phyloP scores from a whole-genome alignment of 768 basidiomycete species.

The Panellus pusillus region DNA sequence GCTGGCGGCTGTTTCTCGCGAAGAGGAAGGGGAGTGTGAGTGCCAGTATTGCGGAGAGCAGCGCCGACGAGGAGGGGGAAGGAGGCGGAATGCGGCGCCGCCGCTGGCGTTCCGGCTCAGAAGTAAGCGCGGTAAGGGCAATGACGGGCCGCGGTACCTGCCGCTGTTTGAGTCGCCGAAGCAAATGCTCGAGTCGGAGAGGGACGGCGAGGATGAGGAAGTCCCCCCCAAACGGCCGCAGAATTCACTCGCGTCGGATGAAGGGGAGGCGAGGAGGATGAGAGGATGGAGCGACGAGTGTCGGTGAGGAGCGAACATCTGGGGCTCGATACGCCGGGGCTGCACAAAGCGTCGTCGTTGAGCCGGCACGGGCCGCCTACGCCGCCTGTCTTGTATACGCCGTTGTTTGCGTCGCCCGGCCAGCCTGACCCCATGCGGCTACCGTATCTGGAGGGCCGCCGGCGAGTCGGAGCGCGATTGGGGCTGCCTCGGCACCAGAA shows the following conservation, averaged over 20 bases:
- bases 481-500: no score
- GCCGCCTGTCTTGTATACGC: conserved; percentile 11
- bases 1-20: conserved; percentile 58
- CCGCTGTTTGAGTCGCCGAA: conserved; percentile 32
- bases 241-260: no score
- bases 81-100: not conserved
- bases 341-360: conserved; percentile 37
- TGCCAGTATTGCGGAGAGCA: conserved; percentile 24
- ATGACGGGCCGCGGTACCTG: conserved; percentile 30
- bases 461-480: not conserved
- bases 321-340: conserved; percentile 33
- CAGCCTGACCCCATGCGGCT: not conserved
- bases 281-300: conserved; percentile 33
- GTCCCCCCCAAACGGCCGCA: no score
- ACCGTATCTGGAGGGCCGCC: conserved; percentile 11
- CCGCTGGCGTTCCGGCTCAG: conserved; percentile 14
- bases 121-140: conserved; percentile 14
- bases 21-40: conserved; percentile 52
- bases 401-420: not conserved
- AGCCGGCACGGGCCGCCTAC: conserved; percentile 19
- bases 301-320: conserved; percentile 18
- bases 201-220: conserved; percentile 32
- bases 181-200: conserved; percentile 21
- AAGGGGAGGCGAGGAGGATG: conserved; percentile 18
- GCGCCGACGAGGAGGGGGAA: not conserved